These are phyloP conservation scores for Coemansia asiatica DNA, from an alignment of 192 early-diverging fungal species.

Conservation along the genomic window DNA sequence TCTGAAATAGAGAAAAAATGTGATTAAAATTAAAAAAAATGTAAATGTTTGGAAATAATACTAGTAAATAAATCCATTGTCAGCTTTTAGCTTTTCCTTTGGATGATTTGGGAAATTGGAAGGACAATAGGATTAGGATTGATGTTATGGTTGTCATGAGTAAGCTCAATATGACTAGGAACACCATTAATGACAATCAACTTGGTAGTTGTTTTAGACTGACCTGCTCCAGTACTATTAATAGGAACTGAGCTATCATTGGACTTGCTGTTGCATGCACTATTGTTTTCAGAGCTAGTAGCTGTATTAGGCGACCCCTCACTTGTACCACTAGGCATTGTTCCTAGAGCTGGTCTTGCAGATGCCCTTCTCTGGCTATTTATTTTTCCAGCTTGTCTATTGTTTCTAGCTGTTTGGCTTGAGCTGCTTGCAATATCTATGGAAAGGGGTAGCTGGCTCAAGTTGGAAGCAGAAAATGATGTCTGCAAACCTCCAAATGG, in stretches of 20 bases:
- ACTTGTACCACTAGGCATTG: background rate
- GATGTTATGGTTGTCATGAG: constrained; percentile 22
- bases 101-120: constrained; percentile 28
- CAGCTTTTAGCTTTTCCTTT: constrained; percentile 6
- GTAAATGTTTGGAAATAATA: background rate
- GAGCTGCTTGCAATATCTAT: background rate
- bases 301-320: background rate
- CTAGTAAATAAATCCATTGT: background rate
- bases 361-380: background rate
- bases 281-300: background rate
- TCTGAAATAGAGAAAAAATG: background rate
- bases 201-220: constrained; percentile 31
- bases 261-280: background rate
- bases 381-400: background rate
- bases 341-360: background rate
- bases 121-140: constrained; percentile 43
- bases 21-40: background rate
- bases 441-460: background rate
- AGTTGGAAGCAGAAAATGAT: background rate
- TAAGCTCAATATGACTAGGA: constrained; percentile 36
- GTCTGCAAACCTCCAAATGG: background rate
- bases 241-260: background rate
- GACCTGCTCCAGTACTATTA: background rate
- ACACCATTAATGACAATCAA: constrained; percentile 34
- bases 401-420: background rate